Base-by-base conservation (phyloP, 1,139 yeast species). In the Nematodospora anomalae region DNA sequence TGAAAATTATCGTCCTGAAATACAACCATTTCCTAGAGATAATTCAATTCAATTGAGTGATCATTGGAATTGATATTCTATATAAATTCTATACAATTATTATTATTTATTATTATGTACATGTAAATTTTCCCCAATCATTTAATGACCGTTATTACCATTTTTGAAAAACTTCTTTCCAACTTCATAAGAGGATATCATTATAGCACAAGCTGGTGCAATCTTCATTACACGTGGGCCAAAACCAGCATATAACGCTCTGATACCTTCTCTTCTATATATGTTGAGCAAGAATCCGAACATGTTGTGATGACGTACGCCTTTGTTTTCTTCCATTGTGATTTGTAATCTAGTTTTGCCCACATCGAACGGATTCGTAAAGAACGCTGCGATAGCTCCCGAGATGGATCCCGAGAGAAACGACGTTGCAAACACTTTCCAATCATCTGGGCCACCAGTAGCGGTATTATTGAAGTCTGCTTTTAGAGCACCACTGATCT, bases 141-240 rank as follows among this genome's bases (percentile, higher is more conserved):
- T 9, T 22, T 13, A 27, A 24, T 24, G 15, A 7, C 16, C 12
- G 21, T 28, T 39, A 36, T 52, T 52, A 10, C 51, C 63, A 35
- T 53, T 53, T 32, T 52, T 60, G 52, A 83, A 77, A 27, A 83
- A 64, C 51, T 76, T 77, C 60, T 94, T 94, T 22, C 95, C 87
- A 35, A 90, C 69, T 58, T 92, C 98, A 58, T 92, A 92, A 30
- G 95, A 84, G 2, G 97, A 87, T 35, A 92, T 90, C 99, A 92
- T 94, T 26, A 92, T 92, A 2, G 98, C 98, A 73, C 98, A 92
- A 9, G 97, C 84, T 3, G 98, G 98, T 1, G 97, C 96, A 28
- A 92, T 85, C 55, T 92, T 92, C 58, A 90, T 65, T 7, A 92
- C 76, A 46, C 99, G 72, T 0, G 97, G 97, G 2, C 79, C 71